Percentiles rank a stretch among this genome's conserved stretches.
These are phyloP conservation scores for Hanseniaspora thailandica DNA, from an alignment of 805 yeast genomes.

Conservation along the genomic window DNA sequence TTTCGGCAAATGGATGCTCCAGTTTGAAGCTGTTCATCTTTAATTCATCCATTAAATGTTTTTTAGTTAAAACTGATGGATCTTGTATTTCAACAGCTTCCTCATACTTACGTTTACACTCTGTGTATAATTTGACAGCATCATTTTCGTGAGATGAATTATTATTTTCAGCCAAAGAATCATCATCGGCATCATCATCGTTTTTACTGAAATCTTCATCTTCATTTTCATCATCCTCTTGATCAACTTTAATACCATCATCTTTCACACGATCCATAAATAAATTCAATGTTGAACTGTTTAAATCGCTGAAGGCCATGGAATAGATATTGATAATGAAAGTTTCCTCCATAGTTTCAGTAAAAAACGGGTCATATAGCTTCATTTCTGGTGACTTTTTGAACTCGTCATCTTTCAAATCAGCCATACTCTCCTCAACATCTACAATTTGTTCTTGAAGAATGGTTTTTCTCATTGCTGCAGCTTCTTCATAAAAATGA, in stretches of 20 bases:
- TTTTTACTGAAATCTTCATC: conserved; percentile 15
- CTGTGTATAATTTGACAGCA: neutral
- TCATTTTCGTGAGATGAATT: too few relatives aligned
- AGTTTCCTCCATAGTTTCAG: conserved; percentile 6
- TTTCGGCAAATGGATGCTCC: conserved; percentile 16
- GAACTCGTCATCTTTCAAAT: conserved; percentile 17
- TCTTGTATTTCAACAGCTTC: too few relatives aligned
- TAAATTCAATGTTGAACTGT: neutral
- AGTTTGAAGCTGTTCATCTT: conserved; percentile 5
- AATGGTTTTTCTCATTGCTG: conserved; percentile 42
- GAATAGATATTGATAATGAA: conserved; percentile 16
- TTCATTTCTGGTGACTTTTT: neutral
- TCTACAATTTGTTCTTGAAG: conserved; percentile 9
- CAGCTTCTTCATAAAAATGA: conserved; percentile 49
- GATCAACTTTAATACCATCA: too few relatives aligned
- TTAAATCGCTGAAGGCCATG: neutral
- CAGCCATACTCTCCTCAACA: conserved; percentile 17
- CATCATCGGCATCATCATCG: too few relatives aligned
- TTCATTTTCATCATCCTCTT: conserved; percentile 22
- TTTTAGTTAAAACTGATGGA: too few relatives aligned
- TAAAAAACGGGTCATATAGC: conserved; percentile 6
- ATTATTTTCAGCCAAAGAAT: too few relatives aligned
- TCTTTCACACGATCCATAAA: too few relatives aligned
- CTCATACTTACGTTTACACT: too few relatives aligned
- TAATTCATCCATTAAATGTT: neutral